phyloP scores from a whole-genome alignment of 768 basidiomycete genomes.

The Suillus lakei region DNA sequence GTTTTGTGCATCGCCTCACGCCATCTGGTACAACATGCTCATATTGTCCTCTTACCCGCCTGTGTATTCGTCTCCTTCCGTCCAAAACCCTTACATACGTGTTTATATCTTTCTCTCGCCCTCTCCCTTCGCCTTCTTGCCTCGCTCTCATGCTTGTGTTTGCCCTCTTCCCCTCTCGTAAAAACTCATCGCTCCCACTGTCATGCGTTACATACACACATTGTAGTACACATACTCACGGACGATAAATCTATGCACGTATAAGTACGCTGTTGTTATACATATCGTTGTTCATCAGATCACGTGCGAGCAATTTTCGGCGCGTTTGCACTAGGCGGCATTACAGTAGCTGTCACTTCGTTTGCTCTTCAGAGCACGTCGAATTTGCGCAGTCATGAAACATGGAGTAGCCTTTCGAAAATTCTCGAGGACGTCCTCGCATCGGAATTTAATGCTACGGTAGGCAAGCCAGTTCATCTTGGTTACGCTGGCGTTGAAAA shows the following conservation, averaged over 20 bases:
- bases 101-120: constrained; percentile 2
- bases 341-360: background rate
- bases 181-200: constrained; percentile 6
- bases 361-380: background rate
- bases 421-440: constrained; percentile 89
- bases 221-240: constrained; percentile 11
- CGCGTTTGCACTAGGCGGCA: background rate
- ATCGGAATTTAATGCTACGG: constrained; percentile 93
- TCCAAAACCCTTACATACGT: constrained; percentile 19
- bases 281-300: background rate
- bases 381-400: constrained; percentile 63
- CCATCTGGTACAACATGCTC: constrained; percentile 19
- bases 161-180: constrained; percentile 6
- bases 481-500: constrained; percentile 10
- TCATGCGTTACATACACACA: constrained; percentile 9
- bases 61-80: constrained; percentile 25
- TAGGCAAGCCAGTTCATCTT: constrained; percentile 37
- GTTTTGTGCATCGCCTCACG: constrained; percentile 15
- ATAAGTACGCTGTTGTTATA: constrained; percentile 7
- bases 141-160: constrained; percentile 2
- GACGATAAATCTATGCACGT: constrained; percentile 11
- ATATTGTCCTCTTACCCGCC: constrained; percentile 26
- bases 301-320: constrained; percentile 4
- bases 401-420: constrained; percentile 94
- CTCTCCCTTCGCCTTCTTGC: constrained; percentile 16